Evolutionary conservation across 441 rosid species (phyloP).

Genomic region (Syzygium syzygioides): DNA sequence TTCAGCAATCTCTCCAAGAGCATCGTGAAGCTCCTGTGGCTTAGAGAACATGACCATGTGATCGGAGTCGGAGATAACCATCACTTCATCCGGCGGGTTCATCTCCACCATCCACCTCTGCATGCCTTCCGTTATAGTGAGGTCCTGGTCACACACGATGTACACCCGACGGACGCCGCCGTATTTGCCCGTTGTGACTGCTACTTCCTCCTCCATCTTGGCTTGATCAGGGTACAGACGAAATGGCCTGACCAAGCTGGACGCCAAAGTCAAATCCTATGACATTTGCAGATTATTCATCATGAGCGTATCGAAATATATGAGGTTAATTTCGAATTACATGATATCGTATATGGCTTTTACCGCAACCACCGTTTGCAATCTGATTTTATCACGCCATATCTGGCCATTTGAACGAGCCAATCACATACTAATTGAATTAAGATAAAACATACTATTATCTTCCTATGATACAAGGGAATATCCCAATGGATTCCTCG

Average conservation of each 20-base stretch:
- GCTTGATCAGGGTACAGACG: background rate
- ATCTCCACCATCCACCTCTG: slow-evolving; percentile 31
- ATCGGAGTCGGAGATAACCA: slow-evolving; percentile 22
- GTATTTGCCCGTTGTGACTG: slow-evolving; percentile 14
- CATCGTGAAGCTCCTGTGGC: slow-evolving; percentile 18
- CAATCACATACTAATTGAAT: background rate
- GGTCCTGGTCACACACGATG: slow-evolving; percentile 16
- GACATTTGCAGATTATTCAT: background rate
- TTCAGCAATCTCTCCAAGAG: slow-evolving; percentile 20
- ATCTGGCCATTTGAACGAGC: too few relatives aligned
- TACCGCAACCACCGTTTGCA: background rate
- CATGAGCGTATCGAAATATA: background rate
- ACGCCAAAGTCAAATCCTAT: background rate
- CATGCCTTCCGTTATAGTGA: background rate
- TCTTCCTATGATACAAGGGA: background rate
- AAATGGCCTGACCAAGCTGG: slow-evolving; percentile 16
- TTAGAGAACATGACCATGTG: slow-evolving; percentile 39
- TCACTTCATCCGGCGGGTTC: slow-evolving; percentile 21
- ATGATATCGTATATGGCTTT: background rate
- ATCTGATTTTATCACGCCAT: background rate
- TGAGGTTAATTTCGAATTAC: background rate
- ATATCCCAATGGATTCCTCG: background rate
- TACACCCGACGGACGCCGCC: slow-evolving; percentile 23
- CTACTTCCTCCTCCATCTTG: background rate
- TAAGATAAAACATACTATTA: background rate